Base-by-base conservation (phyloP, 2,329 filamentous ascomycete genomes). In the Fusarium algeriense region DNA sequence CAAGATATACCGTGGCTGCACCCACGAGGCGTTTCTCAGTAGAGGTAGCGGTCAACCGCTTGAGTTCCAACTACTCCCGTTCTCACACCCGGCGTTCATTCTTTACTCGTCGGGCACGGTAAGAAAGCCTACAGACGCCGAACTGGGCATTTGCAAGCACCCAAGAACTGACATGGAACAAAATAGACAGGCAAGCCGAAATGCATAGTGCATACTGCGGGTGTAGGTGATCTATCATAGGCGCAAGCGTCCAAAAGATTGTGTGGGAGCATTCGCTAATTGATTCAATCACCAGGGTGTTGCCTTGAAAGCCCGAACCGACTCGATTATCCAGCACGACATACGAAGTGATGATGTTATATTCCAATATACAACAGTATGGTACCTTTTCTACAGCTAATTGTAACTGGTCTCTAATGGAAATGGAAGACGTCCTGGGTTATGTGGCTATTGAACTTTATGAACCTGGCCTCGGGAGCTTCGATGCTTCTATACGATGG, bases 351-450 rank as follows among this genome's bases (percentile, higher is more conserved):
- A 23, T 19, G 48, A 50, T 26, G 34, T 50, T 23, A 14, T 50
- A 37, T 50, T 50, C n/a, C 48, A 50, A 19, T 50, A 50, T 7
- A 50, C 48, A 37, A 50, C 48, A 17, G 48, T 50, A 50, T 50
- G 34, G 8, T 26, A 19, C 20, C 15, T 5, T 12, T 37, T 8
- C 35, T 19, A 4, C 4, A 10, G 35, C 15, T 37, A 37, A 19
- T 37, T 7, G 20, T 13, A 37, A 26, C 20, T 38, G 2, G 5
- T 20, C 7, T n/a, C 48, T 37, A 37, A 37, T 9, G 19, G 12
- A 50, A 12, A 20, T 28, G 48, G 5, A 37, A 50, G 48, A 52
- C 48, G 35, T 52, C 48, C 12, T 52, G 48, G 48, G 34, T 52
- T 4, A 52, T 52, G 48, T 52, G 48, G 48, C 15, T 52, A 19